Base-by-base conservation (phyloP, 106 monocot genomes). In the Xerophyta viscosa region DNA sequence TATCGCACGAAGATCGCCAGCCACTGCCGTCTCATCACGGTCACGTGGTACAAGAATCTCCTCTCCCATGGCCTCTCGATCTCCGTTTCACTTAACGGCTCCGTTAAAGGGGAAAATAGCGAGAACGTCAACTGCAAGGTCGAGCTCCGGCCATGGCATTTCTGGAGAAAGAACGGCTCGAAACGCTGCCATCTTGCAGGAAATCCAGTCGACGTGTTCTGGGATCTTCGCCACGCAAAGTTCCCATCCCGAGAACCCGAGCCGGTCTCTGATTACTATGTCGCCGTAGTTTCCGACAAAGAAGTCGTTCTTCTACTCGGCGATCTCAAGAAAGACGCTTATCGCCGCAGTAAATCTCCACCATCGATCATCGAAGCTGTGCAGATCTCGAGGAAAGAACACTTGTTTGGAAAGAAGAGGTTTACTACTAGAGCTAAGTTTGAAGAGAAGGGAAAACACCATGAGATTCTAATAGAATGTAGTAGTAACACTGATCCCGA, bases 11-110 rank as follows among this genome's bases (percentile, higher is more conserved):
- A 71, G 58, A 71, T 89, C 37, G 65, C 67, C 11, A 77, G 77
- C 27, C 71, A 41, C 49, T 59, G 61, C 68, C 66, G 62, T 3
- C 36, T 68, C 15, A 66, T 85, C 66, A 81, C 77, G 21, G 43
- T 91, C 53, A 71, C 84, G 0, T 91, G 90, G 90, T 75, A 65
- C 71, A 71, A 48, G 51, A 74, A 77, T 54, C 67, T 84, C 45
- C 77, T 90, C 30, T 61, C 54, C 29, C 80, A 77, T 29, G 64
- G 71, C 41, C 73, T 91, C 57, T 68, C 81, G 1, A 61, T 91
- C 24, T 70, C 74, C 42, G 46, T 90, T n/a, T n/a, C n/a, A n/a
- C n/a, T n/a, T 6, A 68, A 80, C 13, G 60, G 57, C 0, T 56
- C 66, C 1, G 60, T 50, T 6, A 1, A 13, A 10, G 61, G 31